Conservation (phyloP, 176 grass and related monocot species). For the Carex cristatella region DNA sequence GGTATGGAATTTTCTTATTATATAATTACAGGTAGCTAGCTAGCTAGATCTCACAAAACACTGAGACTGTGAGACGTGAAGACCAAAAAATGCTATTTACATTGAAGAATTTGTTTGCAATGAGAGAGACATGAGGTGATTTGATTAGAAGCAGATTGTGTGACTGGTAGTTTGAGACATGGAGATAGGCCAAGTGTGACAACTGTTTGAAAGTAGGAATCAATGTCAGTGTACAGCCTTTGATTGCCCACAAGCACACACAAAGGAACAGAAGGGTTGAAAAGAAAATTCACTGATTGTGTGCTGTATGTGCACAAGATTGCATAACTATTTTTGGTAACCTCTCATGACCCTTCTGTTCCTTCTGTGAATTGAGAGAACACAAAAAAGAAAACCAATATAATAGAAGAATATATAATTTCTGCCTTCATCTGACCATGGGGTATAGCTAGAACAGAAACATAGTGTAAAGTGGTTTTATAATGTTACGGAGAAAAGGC, state of each 20-base stretch:
- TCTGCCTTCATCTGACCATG: slow-evolving; percentile 12
- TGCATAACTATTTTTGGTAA: slow-evolving; percentile 57
- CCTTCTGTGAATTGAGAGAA: slow-evolving; percentile 26
- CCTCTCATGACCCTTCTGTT: slow-evolving; percentile 37
- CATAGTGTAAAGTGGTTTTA: slow-evolving; percentile 19
- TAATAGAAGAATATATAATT: slow-evolving; percentile 10
- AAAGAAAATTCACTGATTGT: slow-evolving; percentile 53
- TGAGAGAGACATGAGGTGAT: slow-evolving; percentile 9
- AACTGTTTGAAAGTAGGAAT: slow-evolving; percentile 54
- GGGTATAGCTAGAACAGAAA: not conserved
- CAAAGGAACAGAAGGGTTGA: slow-evolving; percentile 35
- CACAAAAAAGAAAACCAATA: not conserved
- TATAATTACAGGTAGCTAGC: not conserved
- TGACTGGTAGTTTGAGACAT: slow-evolving; percentile 27
- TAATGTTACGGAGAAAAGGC: slow-evolving; percentile 16
- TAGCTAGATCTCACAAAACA: not conserved
- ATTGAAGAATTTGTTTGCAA: slow-evolving; percentile 15
- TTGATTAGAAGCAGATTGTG: slow-evolving; percentile 7
- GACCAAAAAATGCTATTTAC: slow-evolving; percentile 7
- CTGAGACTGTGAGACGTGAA: not conserved
- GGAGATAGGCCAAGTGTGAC: slow-evolving; percentile 38
- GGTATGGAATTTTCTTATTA: not conserved
- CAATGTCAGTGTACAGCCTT: slow-evolving; percentile 32
- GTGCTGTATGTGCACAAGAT: slow-evolving; percentile 20
- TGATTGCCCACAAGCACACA: slow-evolving; percentile 41